These are phyloP conservation scores for Xeromyces bisporus DNA, from an alignment of 495 filamentous ascomycete genomes.

Conservation along the genomic window DNA sequence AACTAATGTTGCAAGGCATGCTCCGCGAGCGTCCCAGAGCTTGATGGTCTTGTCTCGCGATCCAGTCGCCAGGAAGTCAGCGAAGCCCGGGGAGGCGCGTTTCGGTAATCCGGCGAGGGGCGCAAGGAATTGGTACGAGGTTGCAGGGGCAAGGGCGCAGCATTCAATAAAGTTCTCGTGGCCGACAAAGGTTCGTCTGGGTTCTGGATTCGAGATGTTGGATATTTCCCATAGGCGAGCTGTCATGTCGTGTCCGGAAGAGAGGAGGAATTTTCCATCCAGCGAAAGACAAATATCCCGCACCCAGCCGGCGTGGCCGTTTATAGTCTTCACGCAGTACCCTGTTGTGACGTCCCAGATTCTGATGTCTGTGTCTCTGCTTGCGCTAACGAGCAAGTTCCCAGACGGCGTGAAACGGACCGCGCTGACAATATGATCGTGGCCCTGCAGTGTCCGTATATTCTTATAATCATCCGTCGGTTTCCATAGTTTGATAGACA, in stretches of 20 bases:
- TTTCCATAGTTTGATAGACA: conserved; percentile 95
- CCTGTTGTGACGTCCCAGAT: conserved; percentile 92
- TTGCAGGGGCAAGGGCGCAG: conserved; percentile 70
- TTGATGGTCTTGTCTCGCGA: conserved; percentile 82
- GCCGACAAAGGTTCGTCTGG: conserved; percentile 65
- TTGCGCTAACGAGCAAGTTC: conserved; percentile 71
- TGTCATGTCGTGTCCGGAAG: conserved; percentile 65
- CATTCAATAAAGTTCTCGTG: conserved; percentile 88
- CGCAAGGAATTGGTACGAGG: conserved; percentile 61
- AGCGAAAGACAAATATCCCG: conserved; percentile 66
- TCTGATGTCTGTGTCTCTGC: conserved; percentile 64
- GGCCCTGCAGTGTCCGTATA: conserved; percentile 78
- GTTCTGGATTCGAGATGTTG: conserved; percentile 36
- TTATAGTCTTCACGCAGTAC: conserved; percentile 74
- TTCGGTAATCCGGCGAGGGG: conserved; percentile 73
- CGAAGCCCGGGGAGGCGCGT: conserved; percentile 51
- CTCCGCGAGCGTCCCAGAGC: conserved; percentile 77
- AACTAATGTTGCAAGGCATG: conserved; percentile 67
- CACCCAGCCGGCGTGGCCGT: conserved; percentile 79
- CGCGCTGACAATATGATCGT: conserved; percentile 81
- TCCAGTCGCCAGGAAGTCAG: conserved; percentile 85
- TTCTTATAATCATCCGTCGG: conserved; percentile 91
- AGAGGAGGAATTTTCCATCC: conserved; percentile 71
- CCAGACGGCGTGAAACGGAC: conserved; percentile 78
- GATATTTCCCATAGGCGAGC: conserved; percentile 74